Evolutionary conservation across 179 eudicot genomes (phyloP), one percentile per base, ranked within the genome.

Genomic region (Beta macrorhiza): DNA sequence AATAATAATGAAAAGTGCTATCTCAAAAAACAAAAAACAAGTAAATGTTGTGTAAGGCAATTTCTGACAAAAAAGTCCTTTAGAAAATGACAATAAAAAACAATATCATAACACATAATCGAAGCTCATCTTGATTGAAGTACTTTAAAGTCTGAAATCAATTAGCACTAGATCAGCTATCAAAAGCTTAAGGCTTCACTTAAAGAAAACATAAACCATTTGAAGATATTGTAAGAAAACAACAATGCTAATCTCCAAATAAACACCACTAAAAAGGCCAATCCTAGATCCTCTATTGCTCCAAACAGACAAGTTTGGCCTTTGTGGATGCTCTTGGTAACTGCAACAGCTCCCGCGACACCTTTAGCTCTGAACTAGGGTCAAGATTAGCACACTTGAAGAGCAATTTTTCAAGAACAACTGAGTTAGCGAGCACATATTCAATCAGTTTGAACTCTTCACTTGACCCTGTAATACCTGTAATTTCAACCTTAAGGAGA

Each of bases 361-460:
- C 7, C 14, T 75, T 59, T 19, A 75, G 32, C 56, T 76, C 56
- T n/a, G 79, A 76, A 19, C 14, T 32, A 11, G 3, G 8, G 4
- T 44, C 10, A 44, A 44, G 52, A 19, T n/a, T 0, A 12, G 0
- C 7, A 12, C 37, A 58, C 67, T 2, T n/a, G 42, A 56, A 11
- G 1, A 44, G 17, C 79, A 61, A 20, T 17, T 44, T 42, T 12
- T 76, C 70, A n/a, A 76, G 69, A 17, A 44, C 69, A 76, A 44
- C 69, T 61, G 79, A 76, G 19, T 5, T 44, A 4, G 44, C 6
- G 1, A 76, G 79, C 25, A 76, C 2, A 59, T 42, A 45, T 61
- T 76, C 79, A 44, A 61, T 76, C 5, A 76, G 20, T 11, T 58
- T 19, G 67, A 76, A 69, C 69, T 76, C 79, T 16, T 15, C 67